Base-by-base conservation (phyloP, 176 grass and related monocot genomes). In the Oryza punctata region DNA sequence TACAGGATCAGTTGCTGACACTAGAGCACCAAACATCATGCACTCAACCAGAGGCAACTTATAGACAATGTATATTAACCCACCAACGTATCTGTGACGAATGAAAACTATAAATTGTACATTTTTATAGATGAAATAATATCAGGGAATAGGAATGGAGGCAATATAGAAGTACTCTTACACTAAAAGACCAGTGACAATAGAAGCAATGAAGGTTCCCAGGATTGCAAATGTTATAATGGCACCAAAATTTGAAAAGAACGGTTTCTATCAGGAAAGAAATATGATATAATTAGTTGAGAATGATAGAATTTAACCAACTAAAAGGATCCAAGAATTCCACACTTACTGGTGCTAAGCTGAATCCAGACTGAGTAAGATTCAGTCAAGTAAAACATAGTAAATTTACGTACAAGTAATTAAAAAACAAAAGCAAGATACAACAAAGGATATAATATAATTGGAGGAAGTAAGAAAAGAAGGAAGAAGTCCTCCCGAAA, bases 11-110 rank as follows among this genome's bases (percentile, higher is more conserved):
- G 96, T 99, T 81, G 96, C 93, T 72, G 96, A 99, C 32, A 99
- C 91, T 63, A 99, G 96, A 78, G 96, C 91, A 50, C 93, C 96
- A 89, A 99, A 96, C 96, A 99, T 99, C 79, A 99, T 89, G 88
- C 89, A 99, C 63, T 99, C 96, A 10, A 96, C 85, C 54, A 99
- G 70, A 78, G 96, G 96, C 65, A 99, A 72, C 87, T 46, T 91
- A 84, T 94, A 99, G 28, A 94, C 73, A 57, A 99, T 65, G 76
- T 90, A 94, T 30, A 91, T 72, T 71, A 99, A 94, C 41, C 96
- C 96, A 83, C 49, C 93, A 76, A 94, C 82, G 68, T 92, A 99
- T 30, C 96, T 97, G 82, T 78, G 90, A 45, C 26, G 65, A 41
- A 78, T 46, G 33, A 57, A 63, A 65, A 78, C 75, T 10, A 30